phyloP scores from a whole-genome alignment of 2,329 filamentous ascomycete species.

The Penicillium paneum region DNA sequence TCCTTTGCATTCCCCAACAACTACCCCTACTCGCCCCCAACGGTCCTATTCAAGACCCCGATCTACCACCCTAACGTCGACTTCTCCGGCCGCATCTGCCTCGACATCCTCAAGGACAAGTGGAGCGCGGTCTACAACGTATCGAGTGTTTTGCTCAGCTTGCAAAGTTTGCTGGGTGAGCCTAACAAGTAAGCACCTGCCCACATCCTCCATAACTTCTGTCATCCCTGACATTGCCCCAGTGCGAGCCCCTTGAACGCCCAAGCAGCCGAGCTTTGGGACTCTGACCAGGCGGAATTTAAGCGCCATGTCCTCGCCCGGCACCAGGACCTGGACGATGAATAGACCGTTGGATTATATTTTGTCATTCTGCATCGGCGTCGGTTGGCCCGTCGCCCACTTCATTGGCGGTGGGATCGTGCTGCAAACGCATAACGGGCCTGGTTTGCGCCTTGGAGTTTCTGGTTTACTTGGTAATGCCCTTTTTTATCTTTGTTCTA shows the following conservation, averaged over 20 bases:
- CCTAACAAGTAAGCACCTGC: slow-evolving; percentile 80
- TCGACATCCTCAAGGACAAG: slow-evolving; percentile 98
- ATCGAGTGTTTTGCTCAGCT: slow-evolving; percentile 83
- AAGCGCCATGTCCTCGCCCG: slow-evolving; percentile 68
- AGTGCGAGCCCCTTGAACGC: slow-evolving; percentile 93
- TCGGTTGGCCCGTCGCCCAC: slow-evolving; percentile 12
- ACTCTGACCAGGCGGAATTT: slow-evolving; percentile 81
- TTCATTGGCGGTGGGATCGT: slow-evolving; percentile 5
- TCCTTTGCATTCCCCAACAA: slow-evolving; percentile 85
- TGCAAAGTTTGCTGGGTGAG: slow-evolving; percentile 93
- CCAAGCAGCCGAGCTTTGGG: slow-evolving; percentile 94
- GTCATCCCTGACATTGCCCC: slow-evolving; percentile 1
- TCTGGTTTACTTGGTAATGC: slow-evolving; percentile 10
- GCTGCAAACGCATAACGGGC: slow-evolving; percentile 23
- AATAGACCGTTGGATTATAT: slow-evolving; percentile 25
- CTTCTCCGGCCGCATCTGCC: slow-evolving; percentile 92
- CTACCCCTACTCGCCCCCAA: slow-evolving; percentile 89
- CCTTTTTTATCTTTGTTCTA: slow-evolving; percentile 11
- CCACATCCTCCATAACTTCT: background rate
- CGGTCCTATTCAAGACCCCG: slow-evolving; percentile 94
- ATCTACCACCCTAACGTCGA: slow-evolving; percentile 99
- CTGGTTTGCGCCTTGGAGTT: slow-evolving; percentile 22
- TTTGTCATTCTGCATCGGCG: slow-evolving; percentile 14
- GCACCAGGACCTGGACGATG: slow-evolving; percentile 57
- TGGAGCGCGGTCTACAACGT: slow-evolving; percentile 98